Evolutionary conservation across 2,329 filamentous ascomycete genomes (phyloP), one percentile per base, ranked within the genome.

Genomic region (Monascus ruber): DNA sequence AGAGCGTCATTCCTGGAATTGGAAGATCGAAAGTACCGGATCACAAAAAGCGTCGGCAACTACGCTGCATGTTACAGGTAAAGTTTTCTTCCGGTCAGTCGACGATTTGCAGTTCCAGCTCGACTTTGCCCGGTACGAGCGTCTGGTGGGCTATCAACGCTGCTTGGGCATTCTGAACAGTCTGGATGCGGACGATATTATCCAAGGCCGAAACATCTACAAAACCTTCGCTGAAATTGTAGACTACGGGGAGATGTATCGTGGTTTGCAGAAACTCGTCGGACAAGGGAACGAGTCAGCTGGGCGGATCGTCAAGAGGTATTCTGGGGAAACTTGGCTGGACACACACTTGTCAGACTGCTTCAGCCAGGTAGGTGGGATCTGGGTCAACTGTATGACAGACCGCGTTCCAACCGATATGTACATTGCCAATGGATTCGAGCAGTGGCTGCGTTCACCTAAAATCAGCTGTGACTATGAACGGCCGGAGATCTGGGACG

Each of bases 131-230:
- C 51, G 54, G 3, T 59, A 49, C 31, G 53, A 54, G 39, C 57
- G 63, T 17, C 52, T 68, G 1, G 46, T 64, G 27, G 48, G 45
- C 9, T 53, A 62, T 34, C 34, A 55, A 24, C 55, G 54, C 5
- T 62, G 32, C 11, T 29, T 31, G 5, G 33, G 35, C 2, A 8
- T 47, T 6, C 43, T 51, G 5, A 24, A 42, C 9, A 36, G 33
- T 5, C 37, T 27, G 24, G 40, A 42, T 17, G 39, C 37, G 11
- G 41, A 42, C 8, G 46, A 45, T 7, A 31, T 47, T 9, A 31
- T 47, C n/a, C 38, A 42, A 34, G 41, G 43, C 29, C 41, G 44
- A 1, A 50, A 49, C 27, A 45, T 53, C 6, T 53, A 53, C 44
- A 39, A 42, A 9, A 34, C 40, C 8, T 53, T 53, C 32, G 33